Percentiles rank a stretch among this genome's conserved stretches.
Conservation (phyloP, 2,329 filamentous ascomycete species). For the Aureobasidium leucospermi region DNA sequence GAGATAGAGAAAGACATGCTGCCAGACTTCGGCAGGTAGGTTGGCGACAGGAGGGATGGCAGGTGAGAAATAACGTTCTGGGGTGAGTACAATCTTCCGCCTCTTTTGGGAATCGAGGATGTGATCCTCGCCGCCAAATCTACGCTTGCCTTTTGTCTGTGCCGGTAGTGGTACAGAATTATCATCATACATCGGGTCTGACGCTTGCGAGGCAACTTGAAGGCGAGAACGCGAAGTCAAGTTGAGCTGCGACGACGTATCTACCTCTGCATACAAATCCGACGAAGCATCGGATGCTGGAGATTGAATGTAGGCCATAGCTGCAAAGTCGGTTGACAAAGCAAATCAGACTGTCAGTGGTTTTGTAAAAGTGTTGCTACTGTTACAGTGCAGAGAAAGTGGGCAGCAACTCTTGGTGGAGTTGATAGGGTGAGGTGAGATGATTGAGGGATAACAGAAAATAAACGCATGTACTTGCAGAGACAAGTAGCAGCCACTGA, state of each 20-base stretch:
- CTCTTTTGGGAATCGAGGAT: neutral
- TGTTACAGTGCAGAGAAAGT: neutral
- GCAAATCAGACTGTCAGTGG: neutral
- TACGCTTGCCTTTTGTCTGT: conserved; percentile 14
- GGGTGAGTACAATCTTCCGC: neutral
- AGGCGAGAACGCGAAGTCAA: neutral
- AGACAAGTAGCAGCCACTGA: conserved; percentile 5
- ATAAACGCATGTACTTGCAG: neutral
- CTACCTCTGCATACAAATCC: conserved; percentile 13
- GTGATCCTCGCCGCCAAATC: neutral
- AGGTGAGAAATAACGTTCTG: conserved; percentile 11
- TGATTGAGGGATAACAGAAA: neutral
- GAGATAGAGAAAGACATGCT: conserved; percentile 26
- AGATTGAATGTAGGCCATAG: neutral
- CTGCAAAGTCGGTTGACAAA: neutral
- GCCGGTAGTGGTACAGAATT: neutral
- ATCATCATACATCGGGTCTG: neutral
- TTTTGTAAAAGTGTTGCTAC: neutral
- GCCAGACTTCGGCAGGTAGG: conserved; percentile 18
- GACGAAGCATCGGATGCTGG: conserved; percentile 11
- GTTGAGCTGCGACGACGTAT: neutral
- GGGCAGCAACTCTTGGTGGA: conserved; percentile 1
- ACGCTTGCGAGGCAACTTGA: neutral
- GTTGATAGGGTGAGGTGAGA: neutral
- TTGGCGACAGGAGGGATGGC: neutral